Evolutionary conservation across 2,329 filamentous ascomycete species (phyloP).

Genomic region (Pyricularia pennisetigena): DNA sequence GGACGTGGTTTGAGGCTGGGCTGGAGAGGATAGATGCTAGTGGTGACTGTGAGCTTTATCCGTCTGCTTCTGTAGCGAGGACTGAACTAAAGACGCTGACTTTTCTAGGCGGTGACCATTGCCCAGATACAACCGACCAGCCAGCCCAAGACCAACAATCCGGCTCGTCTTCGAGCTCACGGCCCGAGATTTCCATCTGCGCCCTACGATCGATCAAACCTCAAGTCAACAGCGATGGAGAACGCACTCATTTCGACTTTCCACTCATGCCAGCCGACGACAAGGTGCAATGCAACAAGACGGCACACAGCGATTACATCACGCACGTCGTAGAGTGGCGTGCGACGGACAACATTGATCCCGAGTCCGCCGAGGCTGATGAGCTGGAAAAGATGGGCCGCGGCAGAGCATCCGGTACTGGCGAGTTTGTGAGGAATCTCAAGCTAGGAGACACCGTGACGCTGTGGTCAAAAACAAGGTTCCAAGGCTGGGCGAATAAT

Average conservation of each 20-base stretch:
- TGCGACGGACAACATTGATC: slow-evolving; percentile 35
- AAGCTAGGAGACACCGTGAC: slow-evolving; percentile 52
- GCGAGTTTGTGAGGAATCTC: slow-evolving; percentile 44
- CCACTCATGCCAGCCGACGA: neutral
- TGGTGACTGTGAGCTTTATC: slow-evolving; percentile 13
- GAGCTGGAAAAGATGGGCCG: slow-evolving; percentile 32
- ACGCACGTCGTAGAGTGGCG: slow-evolving; percentile 44
- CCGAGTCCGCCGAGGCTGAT: slow-evolving; percentile 23
- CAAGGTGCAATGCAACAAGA: slow-evolving; percentile 38
- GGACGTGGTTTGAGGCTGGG: slow-evolving; percentile 56
- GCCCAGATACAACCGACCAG: neutral
- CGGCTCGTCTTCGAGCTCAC: neutral
- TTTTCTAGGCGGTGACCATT: neutral
- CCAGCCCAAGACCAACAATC: neutral
- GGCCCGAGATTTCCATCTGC: neutral
- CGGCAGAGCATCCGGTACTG: slow-evolving; percentile 38
- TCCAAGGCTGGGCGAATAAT: slow-evolving; percentile 41
- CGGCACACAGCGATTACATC: slow-evolving; percentile 21
- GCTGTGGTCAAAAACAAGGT: slow-evolving; percentile 50
- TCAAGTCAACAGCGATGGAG: slow-evolving; percentile 7
- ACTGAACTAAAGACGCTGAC: neutral
- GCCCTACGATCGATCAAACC: slow-evolving; percentile 27
- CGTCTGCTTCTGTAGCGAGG: neutral
- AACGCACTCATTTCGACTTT: neutral
- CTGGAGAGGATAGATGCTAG: slow-evolving; percentile 42